Base-by-base conservation (phyloP, 208 protist species). In the Leishmania gerbilli region DNA sequence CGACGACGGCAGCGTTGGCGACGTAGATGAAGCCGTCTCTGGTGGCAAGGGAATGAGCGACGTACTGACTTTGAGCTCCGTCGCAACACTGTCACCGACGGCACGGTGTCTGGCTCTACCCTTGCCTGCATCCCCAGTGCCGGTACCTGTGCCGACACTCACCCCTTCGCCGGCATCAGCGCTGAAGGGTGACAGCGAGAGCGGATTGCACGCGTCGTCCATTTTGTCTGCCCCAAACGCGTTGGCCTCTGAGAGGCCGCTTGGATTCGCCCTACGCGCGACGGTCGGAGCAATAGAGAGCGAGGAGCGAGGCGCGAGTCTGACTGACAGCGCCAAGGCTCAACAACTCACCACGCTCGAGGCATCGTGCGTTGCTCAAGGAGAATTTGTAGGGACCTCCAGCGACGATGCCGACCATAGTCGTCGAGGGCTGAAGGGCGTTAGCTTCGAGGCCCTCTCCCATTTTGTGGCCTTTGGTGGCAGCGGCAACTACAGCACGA, bases 391-490 rank as follows among this genome's bases (percentile, higher is more conserved):
- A 24, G 79, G 31, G 55, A 56, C 51, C 76, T 21, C 71, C 31
- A 77, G 68, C 24, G 62, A 79, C 37, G 76, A 67, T 1, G 65
- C 27, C 2, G 68, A 80, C 40, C n/a, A 24, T 3, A 58, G 51
- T 13, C 65, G 27, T 7, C 74, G 60, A 27, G 80, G 78, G 15
- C 77, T 40, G 3, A 64, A 84, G 2, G 56, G 77, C 7, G 60
- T 62, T 17, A 84, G 80, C 68, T 93, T 84, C 62, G 76, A 90
- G 60, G 55, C 81, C 3, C 84, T 93, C 5, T 87, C 83, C 19
- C 65, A 67, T 19, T 93, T 87, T 67, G 85, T 91, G 13, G 90
- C 90, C 47, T 93, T 88, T 71, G 83, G 78, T 51, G 82, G 79
- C 47, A 58, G 64, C 21, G 76, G 49, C 19, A 71, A 42, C 45